Evolutionary conservation across 257 asterid genomes (phyloP).

Genomic region (Haberlea rhodopensis): DNA sequence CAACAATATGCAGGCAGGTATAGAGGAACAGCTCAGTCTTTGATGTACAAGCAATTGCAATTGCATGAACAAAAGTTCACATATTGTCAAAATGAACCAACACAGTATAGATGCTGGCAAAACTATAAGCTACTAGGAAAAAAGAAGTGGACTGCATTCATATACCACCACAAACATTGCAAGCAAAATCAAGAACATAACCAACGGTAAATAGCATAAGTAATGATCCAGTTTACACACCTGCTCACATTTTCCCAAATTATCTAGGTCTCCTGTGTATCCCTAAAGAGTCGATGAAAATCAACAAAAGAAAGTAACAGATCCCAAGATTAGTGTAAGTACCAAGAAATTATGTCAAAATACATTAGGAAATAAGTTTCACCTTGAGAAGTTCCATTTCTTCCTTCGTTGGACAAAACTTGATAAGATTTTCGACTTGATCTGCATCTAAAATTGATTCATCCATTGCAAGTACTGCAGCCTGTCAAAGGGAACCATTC

Average conservation of each 20-base stretch:
- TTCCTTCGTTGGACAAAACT: constrained; percentile 96
- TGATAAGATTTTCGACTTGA: constrained; percentile 96
- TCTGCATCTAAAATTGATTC: constrained; percentile 92
- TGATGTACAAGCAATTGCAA: not conserved
- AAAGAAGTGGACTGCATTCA: constrained; percentile 7
- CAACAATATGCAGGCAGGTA: not conserved
- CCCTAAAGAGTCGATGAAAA: constrained; percentile 41
- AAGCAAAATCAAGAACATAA: not conserved
- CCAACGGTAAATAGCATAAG: constrained; percentile 6
- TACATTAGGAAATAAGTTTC: constrained; percentile 26
- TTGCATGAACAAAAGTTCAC: too few species aligned
- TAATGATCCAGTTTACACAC: constrained; percentile 39
- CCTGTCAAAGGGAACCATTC: constrained; percentile 47
- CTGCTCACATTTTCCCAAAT: constrained; percentile 97
- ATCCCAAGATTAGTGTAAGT: constrained; percentile 20
- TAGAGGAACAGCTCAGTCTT: not conserved
- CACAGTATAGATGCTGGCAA: not conserved
- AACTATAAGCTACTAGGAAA: not conserved
- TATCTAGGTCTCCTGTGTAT: constrained; percentile 84
- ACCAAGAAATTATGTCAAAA: constrained; percentile 10
- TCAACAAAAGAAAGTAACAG: constrained; percentile 22
- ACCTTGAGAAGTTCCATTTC: constrained; percentile 99
- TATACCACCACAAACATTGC: constrained; percentile 13
- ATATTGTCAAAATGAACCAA: not conserved
- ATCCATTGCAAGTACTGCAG: constrained; percentile 99